phyloP scores from a whole-genome alignment of 2,329 filamentous ascomycete genomes.

The Cercospora canescens region DNA sequence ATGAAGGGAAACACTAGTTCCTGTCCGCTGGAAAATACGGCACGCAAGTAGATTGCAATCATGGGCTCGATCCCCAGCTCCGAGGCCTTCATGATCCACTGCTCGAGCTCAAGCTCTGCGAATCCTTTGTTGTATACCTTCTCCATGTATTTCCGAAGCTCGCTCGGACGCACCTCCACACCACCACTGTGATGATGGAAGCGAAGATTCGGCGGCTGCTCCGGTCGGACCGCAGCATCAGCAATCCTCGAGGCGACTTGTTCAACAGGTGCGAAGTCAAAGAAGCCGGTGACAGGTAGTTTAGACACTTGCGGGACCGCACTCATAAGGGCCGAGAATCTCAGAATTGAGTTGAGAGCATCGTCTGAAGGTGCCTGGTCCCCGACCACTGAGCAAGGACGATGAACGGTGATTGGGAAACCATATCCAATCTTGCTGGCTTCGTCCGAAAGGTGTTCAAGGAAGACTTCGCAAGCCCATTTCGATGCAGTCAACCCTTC shows the following conservation, averaged over 20 bases:
- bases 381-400: constrained; percentile 20
- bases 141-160: constrained; percentile 16
- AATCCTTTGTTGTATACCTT: constrained; percentile 11
- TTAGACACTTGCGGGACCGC: constrained; percentile 16
- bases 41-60: constrained; percentile 20
- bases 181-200: constrained; percentile 21
- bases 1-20: constrained; percentile 21
- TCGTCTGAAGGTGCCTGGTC: constrained; percentile 19
- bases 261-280: constrained; percentile 20
- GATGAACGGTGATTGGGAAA: constrained; percentile 19
- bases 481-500: constrained; percentile 23
- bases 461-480: constrained; percentile 21
- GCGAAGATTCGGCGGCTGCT: constrained; percentile 2
- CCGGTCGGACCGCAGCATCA: neutral
- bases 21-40: constrained; percentile 1
- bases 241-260: constrained; percentile 11
- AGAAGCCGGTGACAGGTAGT: constrained; percentile 13
- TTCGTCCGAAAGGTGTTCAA: constrained; percentile 9
- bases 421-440: neutral
- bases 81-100: constrained; percentile 18
- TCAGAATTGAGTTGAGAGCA: constrained; percentile 19
- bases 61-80: constrained; percentile 19
- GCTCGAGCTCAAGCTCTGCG: constrained; percentile 17
- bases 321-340: constrained; percentile 15
- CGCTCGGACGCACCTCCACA: constrained; percentile 10